Base-by-base conservation (phyloP, 352 stramenopile genomes). In the Poterioochromonas sp. region DNA sequence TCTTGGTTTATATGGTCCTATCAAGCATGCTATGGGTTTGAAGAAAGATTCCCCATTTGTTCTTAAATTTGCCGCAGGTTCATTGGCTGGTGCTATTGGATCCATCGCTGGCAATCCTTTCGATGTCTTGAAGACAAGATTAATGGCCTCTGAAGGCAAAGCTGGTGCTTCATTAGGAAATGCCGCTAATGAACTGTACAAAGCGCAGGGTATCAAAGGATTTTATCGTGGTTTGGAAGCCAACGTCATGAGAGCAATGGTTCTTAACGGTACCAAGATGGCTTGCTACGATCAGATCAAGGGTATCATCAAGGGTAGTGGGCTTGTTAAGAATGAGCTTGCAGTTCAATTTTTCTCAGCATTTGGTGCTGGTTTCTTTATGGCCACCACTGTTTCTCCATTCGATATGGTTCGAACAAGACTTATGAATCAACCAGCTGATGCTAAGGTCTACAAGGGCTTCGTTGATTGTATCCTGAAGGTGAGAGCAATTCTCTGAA, bases 201-300 rank as follows among this genome's bases (percentile, higher is more conserved):
- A 78, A 18, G 87, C 18, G 63, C 85, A 89, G 81, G 87, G 87
- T 34, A 80, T 90, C 44, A 47, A 39, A 41, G 87, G 87, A 62
- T 90, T 91, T 69, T 91, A 90, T 82, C 84, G 86, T 81, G 87
- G 87, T 79, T 85, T 90, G 74, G 83, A 88, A 53, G 86, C 85
- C 26, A 91, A 91, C 76, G 81, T 89, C 51, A 83, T 84, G 62
- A 85, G 87, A 80, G 87, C 87, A 47, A 89, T 88, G 81, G 86
- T 90, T 29, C 77, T 90, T 35, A 90, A 90, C 70, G 87, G 83
- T 71, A 91, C 87, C 5, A 91, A 91, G 76, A 90, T 91, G 86
- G 86, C 83, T 41, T 85, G 82, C 51, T 91, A 90, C 68, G 87
- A 91, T 79, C 69, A 84, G 76, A 73, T 76, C 79, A 82, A 82